phyloP scores from a whole-genome alignment of 75 land plant species.

The Sequoiadendron giganteum region DNA sequence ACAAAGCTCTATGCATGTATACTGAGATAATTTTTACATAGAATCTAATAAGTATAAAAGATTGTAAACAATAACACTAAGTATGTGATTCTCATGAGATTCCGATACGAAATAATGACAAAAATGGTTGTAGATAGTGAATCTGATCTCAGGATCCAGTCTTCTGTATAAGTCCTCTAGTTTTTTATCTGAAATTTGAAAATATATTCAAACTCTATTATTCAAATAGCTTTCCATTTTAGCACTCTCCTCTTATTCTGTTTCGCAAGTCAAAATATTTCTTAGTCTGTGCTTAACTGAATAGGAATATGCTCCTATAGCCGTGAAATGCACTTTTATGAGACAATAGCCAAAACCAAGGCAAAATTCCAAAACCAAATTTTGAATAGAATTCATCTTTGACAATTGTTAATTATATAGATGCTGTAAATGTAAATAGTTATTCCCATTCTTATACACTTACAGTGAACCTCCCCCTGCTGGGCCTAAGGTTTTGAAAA shows the following conservation, averaged over 20 bases:
- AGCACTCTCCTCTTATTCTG: neutral
- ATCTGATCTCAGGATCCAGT: neutral
- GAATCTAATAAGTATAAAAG: neutral
- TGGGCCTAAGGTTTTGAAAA: constrained; percentile 77
- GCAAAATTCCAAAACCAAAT: neutral
- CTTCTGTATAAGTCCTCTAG: neutral
- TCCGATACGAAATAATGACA: neutral
- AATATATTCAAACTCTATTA: neutral
- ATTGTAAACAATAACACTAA: neutral
- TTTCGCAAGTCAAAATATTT: neutral
- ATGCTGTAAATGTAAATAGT: neutral
- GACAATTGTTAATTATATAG: neutral
- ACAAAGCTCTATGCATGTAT: neutral
- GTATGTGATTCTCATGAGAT: neutral
- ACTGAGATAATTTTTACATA: neutral
- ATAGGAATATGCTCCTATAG: neutral
- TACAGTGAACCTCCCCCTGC: constrained; percentile 83
- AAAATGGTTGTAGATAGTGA: neutral
- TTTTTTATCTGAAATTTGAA: neutral
- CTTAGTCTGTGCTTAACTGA: neutral
- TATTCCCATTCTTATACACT: constrained; percentile 19
- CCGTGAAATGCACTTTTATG: neutral
- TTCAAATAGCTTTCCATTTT: neutral
- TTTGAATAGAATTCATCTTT: neutral
- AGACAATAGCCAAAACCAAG: neutral